Conservation (phyloP, 2,329 filamentous ascomycete genomes). For the Ophiosphaerella narmari region DNA sequence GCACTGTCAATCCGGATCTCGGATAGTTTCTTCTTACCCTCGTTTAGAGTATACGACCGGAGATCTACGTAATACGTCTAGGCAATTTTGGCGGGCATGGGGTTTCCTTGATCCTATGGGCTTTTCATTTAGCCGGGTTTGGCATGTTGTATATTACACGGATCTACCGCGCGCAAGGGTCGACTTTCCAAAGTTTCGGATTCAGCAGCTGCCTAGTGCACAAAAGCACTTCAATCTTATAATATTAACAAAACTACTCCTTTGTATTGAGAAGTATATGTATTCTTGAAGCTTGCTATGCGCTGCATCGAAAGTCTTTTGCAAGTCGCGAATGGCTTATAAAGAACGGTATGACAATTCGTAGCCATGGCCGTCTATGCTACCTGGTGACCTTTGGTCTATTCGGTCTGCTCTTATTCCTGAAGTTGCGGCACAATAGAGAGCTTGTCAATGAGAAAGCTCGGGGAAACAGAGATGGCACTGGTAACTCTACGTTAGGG, state of each 20-base stretch:
- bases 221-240: too few relatives aligned
- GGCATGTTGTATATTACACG: background rate
- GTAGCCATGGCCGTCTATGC: slow-evolving; percentile 16
- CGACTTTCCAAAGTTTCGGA: slow-evolving; percentile 2
- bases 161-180: slow-evolving; percentile 2
- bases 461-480: slow-evolving; percentile 2
- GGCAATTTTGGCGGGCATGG: background rate
- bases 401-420: slow-evolving; percentile 12
- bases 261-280: too few relatives aligned
- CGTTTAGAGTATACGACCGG: background rate
- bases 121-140: slow-evolving; percentile 1
- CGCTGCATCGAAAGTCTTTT: too few relatives aligned
- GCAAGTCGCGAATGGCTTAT: background rate
- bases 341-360: slow-evolving; percentile 18
- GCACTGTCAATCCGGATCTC: background rate
- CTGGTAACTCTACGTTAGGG: slow-evolving; percentile 26
- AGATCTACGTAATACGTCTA: background rate
- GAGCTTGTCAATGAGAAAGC: too few relatives aligned
- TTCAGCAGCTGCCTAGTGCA: background rate
- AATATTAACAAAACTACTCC: too few relatives aligned
- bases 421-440: background rate
- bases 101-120: background rate
- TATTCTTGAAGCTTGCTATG: too few relatives aligned
- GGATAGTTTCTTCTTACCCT: background rate
- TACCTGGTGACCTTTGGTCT: slow-evolving; percentile 11